Conservation (phyloP, 768 basidiomycete species). For the Erythrobasidium yunnanense region DNA sequence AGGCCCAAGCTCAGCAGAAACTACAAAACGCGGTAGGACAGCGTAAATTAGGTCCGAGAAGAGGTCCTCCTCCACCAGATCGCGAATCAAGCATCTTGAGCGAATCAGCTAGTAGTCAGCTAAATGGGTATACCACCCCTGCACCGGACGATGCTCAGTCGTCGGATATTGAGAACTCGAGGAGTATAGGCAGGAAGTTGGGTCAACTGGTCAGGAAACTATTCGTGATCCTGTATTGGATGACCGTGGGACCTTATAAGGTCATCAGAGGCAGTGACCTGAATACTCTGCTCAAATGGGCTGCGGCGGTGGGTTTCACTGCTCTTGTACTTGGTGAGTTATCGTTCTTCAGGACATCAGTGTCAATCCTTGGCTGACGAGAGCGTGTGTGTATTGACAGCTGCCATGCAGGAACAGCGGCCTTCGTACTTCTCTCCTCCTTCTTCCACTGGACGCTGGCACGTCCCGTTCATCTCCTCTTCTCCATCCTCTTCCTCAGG, state of each 20-base stretch:
- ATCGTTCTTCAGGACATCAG: conserved; percentile 13
- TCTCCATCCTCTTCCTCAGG: background rate
- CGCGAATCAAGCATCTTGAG: background rate
- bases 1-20: background rate
- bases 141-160: background rate
- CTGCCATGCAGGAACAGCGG: no score
- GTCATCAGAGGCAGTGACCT: background rate
- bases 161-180: background rate
- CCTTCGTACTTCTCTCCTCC: no score
- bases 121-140: background rate
- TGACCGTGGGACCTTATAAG: background rate
- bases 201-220: conserved; percentile 10
- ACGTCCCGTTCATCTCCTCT: conserved; percentile 16
- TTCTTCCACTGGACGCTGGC: conserved; percentile 25
- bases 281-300: background rate
- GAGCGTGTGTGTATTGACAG: no score
- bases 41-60: background rate
- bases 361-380: conserved; percentile 27
- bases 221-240: background rate
- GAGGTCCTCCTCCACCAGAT: background rate
- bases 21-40: background rate
- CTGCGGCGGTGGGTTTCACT: background rate
- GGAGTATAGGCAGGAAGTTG: background rate
- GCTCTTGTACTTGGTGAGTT: conserved; percentile 3
- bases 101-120: background rate